A percentile compares a stretch with the other conserved stretches of the same genome.
Conservation (phyloP, 768 basidiomycete genomes). For the Rhizopogon salebrosus region DNA sequence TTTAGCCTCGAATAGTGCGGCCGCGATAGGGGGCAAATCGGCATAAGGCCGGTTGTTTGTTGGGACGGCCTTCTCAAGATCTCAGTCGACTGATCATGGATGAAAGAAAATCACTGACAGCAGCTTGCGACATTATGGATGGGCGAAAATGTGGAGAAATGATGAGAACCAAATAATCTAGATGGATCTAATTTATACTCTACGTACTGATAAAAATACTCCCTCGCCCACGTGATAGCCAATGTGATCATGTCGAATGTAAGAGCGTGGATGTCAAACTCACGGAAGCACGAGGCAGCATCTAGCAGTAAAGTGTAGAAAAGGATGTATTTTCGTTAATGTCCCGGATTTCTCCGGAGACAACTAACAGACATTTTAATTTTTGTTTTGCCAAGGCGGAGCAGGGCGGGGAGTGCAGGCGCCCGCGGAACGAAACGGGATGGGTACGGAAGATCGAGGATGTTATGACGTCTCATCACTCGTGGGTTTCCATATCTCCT, state of each 20-base stretch:
- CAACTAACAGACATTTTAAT: not conserved
- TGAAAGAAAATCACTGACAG: slow-evolving; percentile 23
- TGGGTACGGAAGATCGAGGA: not conserved
- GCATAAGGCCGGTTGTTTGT: slow-evolving; percentile 38
- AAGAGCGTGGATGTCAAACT: not conserved
- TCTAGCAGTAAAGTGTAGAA: no score
- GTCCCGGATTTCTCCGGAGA: not conserved
- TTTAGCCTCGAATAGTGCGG: slow-evolving; percentile 59
- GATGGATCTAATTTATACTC: slow-evolving; percentile 14
- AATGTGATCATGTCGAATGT: not conserved
- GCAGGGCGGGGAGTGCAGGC: not conserved
- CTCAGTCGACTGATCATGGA: not conserved
- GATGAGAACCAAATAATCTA: slow-evolving; percentile 1
- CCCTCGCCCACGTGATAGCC: slow-evolving; percentile 9
- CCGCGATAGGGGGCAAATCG: slow-evolving; percentile 47
- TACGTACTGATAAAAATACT: not conserved
- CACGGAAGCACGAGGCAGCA: not conserved
- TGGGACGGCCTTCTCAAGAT: slow-evolving; percentile 32
- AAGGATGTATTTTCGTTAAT: not conserved
- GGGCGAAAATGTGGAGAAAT: not conserved
- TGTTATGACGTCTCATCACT: slow-evolving; percentile 7
- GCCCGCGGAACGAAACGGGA: not conserved
- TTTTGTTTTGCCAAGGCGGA: not conserved
- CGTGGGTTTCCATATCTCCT: slow-evolving; percentile 77
- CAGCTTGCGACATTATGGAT: slow-evolving; percentile 32